Conservation (phyloP, 441 rosid species). For the Populus trichocarpa region DNA sequence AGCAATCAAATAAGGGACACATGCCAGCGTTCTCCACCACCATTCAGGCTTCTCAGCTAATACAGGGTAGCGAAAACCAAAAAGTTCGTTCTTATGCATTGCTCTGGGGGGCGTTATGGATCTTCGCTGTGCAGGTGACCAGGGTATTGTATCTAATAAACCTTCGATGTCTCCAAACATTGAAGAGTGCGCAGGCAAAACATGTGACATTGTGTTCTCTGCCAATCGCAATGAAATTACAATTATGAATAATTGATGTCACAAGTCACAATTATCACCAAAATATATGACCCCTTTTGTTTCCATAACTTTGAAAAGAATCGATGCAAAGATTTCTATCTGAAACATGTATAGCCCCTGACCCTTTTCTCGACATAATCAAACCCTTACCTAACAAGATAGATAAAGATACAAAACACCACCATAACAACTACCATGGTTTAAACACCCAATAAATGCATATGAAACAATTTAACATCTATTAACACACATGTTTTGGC, state of each 20-base stretch:
- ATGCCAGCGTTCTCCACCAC: slow-evolving; percentile 81
- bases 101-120: slow-evolving; percentile 27
- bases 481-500: background rate
- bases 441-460: background rate
- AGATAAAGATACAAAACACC: background rate
- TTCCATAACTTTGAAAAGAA: background rate
- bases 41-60: slow-evolving; percentile 61
- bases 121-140: slow-evolving; percentile 12
- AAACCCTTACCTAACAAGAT: background rate
- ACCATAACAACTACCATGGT: background rate
- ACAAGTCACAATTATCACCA: background rate
- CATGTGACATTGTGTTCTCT: slow-evolving; percentile 25
- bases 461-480: background rate
- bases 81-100: slow-evolving; percentile 31
- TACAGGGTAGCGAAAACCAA: slow-evolving; percentile 45
- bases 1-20: slow-evolving; percentile 63
- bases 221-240: slow-evolving; percentile 7
- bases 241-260: background rate
- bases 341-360: background rate
- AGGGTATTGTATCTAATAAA: slow-evolving; percentile 8
- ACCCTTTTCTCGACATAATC: background rate
- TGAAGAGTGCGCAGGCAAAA: slow-evolving; percentile 15
- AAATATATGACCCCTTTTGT: background rate
- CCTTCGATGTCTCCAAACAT: slow-evolving; percentile 24
- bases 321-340: background rate